These are phyloP conservation scores for Plasmodium relictum DNA, from an alignment of 169 alveolate species.

Conservation along the genomic window DNA sequence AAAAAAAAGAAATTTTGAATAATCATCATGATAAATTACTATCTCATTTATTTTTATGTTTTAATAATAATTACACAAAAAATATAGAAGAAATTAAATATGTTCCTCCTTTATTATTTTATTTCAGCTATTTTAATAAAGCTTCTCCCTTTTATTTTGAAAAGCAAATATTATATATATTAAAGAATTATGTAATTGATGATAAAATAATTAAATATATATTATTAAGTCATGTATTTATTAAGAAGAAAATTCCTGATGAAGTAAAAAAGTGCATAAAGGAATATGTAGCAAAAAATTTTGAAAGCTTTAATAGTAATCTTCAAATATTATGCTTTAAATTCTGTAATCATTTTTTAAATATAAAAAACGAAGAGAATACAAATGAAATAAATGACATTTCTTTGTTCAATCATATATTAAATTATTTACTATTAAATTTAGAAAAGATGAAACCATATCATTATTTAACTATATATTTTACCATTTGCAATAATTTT, in stretches of 20 bases:
- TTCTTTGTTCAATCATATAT: constrained; percentile 13
- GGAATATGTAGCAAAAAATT: constrained; percentile 42
- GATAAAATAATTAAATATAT: constrained; percentile 13
- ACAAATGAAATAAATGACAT: constrained; percentile 13
- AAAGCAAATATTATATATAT: constrained; percentile 52
- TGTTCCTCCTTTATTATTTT: constrained; percentile 38
- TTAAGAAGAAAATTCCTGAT: constrained; percentile 15
- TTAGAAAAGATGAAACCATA: constrained; percentile 34
- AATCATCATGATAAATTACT: constrained; percentile 60
- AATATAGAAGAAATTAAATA: constrained; percentile 47
- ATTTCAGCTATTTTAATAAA: constrained; percentile 60
- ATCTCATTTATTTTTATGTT: constrained; percentile 44
- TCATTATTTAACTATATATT: constrained; percentile 41
- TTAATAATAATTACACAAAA: constrained; percentile 55
- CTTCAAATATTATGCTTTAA: constrained; percentile 35
- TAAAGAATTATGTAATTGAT: constrained; percentile 31
- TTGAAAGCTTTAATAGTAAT: constrained; percentile 11
- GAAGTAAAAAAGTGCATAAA: constrained; percentile 51
- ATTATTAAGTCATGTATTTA: constrained; percentile 54
- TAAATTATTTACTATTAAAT: constrained; percentile 21
- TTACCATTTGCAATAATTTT: constrained; percentile 37
- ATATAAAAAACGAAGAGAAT: background rate
- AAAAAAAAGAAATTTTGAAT: constrained; percentile 65
- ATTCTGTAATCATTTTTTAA: constrained; percentile 33
- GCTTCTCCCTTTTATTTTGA: constrained; percentile 46